These are phyloP conservation scores for Phytopythium montanum DNA, from an alignment of 352 stramenopile genomes.

Conservation along the genomic window DNA sequence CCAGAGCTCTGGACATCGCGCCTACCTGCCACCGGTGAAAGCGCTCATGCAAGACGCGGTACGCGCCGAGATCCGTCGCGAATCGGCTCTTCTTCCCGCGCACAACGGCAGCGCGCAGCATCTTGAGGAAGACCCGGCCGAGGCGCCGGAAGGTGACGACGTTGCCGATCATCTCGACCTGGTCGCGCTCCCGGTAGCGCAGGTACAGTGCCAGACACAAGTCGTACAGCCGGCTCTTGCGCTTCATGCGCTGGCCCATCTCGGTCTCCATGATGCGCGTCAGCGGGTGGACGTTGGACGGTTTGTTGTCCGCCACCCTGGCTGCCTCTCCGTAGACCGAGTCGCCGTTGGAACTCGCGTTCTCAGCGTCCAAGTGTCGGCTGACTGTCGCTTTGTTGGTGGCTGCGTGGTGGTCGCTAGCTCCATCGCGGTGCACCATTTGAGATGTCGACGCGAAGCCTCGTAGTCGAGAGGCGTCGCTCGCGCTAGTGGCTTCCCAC, in stretches of 20 bases:
- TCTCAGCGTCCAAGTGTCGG: background rate
- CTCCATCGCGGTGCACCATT: background rate
- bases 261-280: conserved; percentile 63
- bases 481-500: background rate
- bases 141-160: conserved; percentile 47
- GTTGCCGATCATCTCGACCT: conserved; percentile 45
- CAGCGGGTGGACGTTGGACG: conserved; percentile 15
- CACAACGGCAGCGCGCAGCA: conserved; percentile 19
- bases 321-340: background rate
- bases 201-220: conserved; percentile 51
- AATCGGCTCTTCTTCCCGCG: conserved; percentile 44
- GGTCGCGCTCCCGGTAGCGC: conserved; percentile 52
- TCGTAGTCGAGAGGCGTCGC: background rate
- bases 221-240: conserved; percentile 57
- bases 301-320: background rate
- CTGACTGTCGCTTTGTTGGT: background rate
- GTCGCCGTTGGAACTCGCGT: background rate
- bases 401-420: background rate
- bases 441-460: background rate
- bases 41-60: conserved; percentile 28
- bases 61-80: conserved; percentile 44
- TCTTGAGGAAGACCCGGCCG: conserved; percentile 30
- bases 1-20: conserved; percentile 24
- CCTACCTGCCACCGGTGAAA: conserved; percentile 45
- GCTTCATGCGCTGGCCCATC: conserved; percentile 47